Evolutionary conservation across 2,329 filamentous ascomycete species (phyloP).

Genomic region (Colletotrichum sp.): DNA sequence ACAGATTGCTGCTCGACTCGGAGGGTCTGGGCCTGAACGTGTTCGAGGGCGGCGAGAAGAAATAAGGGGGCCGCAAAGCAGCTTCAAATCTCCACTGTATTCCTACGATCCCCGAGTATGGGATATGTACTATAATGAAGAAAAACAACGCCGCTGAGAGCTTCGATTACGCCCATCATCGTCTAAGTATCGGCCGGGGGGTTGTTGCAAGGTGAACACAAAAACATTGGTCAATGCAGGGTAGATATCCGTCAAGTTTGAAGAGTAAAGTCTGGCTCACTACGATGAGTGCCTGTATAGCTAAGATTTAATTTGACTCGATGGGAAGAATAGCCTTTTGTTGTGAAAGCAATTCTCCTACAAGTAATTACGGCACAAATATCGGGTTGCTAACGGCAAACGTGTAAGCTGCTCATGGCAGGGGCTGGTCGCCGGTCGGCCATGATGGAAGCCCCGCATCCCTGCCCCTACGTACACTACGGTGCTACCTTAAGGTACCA

Average conservation of each 20-base stretch:
- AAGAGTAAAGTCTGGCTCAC: neutral
- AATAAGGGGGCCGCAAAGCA: constrained; percentile 35
- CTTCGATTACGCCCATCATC: neutral
- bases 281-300: neutral
- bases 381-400: neutral
- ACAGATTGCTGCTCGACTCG: constrained; percentile 92
- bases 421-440: neutral
- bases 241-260: neutral
- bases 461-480: neutral
- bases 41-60: constrained; percentile 58
- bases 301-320: neutral
- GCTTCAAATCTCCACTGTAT: constrained; percentile 54
- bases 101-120: constrained; percentile 1
- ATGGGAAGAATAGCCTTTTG: neutral
- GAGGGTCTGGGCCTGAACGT: constrained; percentile 93
- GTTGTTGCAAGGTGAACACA: neutral
- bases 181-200: neutral
- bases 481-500: neutral
- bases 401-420: neutral
- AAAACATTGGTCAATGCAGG: neutral
- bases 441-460: neutral
- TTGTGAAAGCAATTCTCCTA: neutral
- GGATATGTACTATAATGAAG: constrained; percentile 20
- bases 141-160: constrained; percentile 5
- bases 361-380: neutral